phyloP scores from a whole-genome alignment of 116 monocot genomes.

The Posidonia oceanica region DNA sequence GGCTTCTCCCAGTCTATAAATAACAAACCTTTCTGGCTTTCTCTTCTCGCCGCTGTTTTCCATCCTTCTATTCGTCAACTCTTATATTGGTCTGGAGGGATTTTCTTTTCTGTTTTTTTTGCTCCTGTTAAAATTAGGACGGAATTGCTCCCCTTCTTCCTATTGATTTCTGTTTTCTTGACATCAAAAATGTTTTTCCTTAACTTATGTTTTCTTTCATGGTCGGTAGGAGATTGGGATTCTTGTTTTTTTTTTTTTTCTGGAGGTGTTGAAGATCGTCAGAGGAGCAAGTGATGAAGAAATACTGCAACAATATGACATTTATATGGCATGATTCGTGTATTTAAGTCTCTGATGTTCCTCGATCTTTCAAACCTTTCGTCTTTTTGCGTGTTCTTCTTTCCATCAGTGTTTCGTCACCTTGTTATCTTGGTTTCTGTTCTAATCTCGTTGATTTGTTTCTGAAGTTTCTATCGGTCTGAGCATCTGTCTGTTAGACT shows the following conservation, averaged over 20 bases:
- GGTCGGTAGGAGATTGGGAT: neutral
- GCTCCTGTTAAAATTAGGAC: neutral
- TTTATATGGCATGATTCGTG: neutral
- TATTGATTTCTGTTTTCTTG: neutral
- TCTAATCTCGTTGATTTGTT: neutral
- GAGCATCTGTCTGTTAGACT: neutral
- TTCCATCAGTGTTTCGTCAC: too few species aligned
- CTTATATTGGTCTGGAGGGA: neutral
- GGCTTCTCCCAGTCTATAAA: neutral
- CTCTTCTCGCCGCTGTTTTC: neutral
- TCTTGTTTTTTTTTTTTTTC: neutral
- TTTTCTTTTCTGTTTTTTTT: neutral
- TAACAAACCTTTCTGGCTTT: neutral
- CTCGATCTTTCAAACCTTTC: neutral
- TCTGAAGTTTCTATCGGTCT: neutral
- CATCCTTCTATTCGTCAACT: neutral
- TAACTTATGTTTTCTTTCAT: neutral
- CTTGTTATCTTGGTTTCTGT: too few species aligned
- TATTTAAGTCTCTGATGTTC: constrained; percentile 4
- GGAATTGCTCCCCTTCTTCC: neutral
- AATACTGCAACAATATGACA: constrained; percentile 1
- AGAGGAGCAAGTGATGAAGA: neutral
- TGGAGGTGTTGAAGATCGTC: neutral
- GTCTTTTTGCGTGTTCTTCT: too few species aligned
- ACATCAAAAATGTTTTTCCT: neutral